These are phyloP conservation scores for Fermentozyma sake DNA, from an alignment of 1,139 yeast species.

Conservation along the genomic window DNA sequence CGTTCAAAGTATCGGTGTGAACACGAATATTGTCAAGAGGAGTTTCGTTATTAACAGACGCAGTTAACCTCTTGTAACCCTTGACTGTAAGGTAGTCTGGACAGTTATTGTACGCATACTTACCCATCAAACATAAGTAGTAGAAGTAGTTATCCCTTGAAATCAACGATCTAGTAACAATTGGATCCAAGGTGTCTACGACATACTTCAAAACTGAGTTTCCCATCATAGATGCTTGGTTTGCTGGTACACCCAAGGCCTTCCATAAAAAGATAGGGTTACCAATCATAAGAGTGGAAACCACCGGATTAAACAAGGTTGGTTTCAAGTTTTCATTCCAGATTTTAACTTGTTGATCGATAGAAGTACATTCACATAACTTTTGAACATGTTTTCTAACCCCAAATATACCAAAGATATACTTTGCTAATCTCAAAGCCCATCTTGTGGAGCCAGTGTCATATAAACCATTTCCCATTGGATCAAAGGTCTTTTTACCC, in stretches of 20 bases:
- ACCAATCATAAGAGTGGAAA: constrained; percentile 66
- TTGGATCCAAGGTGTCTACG: constrained; percentile 74
- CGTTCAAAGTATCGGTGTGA: constrained; percentile 76
- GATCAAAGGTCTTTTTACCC: constrained; percentile 54
- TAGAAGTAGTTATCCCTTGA: constrained; percentile 76
- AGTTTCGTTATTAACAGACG: constrained; percentile 20
- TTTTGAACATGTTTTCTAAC: constrained; percentile 46
- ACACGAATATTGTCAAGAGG: constrained; percentile 67
- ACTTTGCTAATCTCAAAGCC: constrained; percentile 69
- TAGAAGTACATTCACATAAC: constrained; percentile 53
- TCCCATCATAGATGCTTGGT: constrained; percentile 79
- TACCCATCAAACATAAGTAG: constrained; percentile 61
- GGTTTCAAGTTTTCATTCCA: constrained; percentile 67
- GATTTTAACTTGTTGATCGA: constrained; percentile 57
- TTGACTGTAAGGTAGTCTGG: constrained; percentile 68
- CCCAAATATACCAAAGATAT: constrained; percentile 56
- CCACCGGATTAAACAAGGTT: constrained; percentile 63
- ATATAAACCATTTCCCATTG: constrained; percentile 56
- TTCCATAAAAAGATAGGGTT: constrained; percentile 82
- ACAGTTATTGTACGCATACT: constrained; percentile 60
- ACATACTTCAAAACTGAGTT: constrained; percentile 66
- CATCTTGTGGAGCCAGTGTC: constrained; percentile 85
- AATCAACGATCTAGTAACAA: constrained; percentile 57
- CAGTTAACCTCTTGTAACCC: constrained; percentile 49
- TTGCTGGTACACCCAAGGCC: constrained; percentile 81